Evolutionary conservation across 257 asterid species (phyloP).

Genomic region (Gentiana dahurica): DNA sequence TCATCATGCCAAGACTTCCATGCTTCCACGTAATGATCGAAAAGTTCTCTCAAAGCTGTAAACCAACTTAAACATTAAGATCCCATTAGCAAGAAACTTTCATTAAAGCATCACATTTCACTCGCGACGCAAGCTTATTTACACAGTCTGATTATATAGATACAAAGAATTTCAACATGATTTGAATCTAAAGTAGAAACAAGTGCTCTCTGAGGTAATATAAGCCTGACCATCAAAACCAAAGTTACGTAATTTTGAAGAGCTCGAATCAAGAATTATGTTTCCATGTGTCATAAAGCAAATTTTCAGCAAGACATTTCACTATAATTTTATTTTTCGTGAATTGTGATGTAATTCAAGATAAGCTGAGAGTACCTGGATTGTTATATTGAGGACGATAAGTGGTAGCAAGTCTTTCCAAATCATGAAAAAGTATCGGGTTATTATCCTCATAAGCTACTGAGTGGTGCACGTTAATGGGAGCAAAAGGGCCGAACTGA

Average conservation of each 20-base stretch:
- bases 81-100: slow-evolving; percentile 4
- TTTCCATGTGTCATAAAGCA: too few relatives aligned
- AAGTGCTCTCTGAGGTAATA: too few relatives aligned
- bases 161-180: too few relatives aligned
- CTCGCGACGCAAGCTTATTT: too few relatives aligned
- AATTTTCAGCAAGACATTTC: background rate
- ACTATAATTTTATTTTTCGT: too few relatives aligned
- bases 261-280: too few relatives aligned
- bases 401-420: slow-evolving; percentile 64
- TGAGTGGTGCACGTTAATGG: slow-evolving; percentile 41
- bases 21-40: slow-evolving; percentile 83
- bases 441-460: slow-evolving; percentile 36
- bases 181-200: too few relatives aligned
- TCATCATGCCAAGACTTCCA: slow-evolving; percentile 94
- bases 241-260: too few relatives aligned
- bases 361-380: slow-evolving; percentile 45
- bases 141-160: too few relatives aligned
- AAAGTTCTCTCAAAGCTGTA: slow-evolving; percentile 81
- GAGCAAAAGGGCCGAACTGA: slow-evolving; percentile 96
- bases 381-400: slow-evolving; percentile 83
- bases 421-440: slow-evolving; percentile 36
- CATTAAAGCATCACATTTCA: too few relatives aligned
- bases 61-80: slow-evolving; percentile 10
- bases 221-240: too few relatives aligned
- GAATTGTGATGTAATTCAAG: background rate